Evolutionary conservation across 768 basidiomycete species (phyloP).

Genomic region (Suillus bovinus): DNA sequence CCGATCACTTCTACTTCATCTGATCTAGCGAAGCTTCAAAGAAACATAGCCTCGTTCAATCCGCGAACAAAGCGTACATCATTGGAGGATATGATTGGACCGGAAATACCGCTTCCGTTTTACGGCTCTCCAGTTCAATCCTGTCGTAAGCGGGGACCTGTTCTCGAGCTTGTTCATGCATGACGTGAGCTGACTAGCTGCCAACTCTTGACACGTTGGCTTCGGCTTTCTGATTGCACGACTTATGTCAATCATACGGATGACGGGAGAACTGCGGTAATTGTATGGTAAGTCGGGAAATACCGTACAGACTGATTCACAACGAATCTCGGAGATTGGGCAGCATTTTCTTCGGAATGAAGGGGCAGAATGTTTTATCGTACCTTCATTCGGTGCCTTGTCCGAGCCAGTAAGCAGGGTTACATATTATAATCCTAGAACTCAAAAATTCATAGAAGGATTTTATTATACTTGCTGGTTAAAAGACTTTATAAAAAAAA

Average conservation of each 20-base stretch:
- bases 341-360: too few relatives aligned
- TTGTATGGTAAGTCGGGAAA: too few relatives aligned
- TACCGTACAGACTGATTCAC: constrained; percentile 4
- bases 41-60: constrained; percentile 13
- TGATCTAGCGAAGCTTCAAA: constrained; percentile 19
- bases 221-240: too few relatives aligned
- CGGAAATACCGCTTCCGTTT: constrained; percentile 15
- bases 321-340: constrained; percentile 7
- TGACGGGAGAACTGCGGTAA: too few relatives aligned
- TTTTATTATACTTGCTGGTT: not conserved
- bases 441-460: not conserved
- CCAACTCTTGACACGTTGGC: not conserved
- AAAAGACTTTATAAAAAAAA: not conserved
- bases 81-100: constrained; percentile 32
- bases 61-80: constrained; percentile 20
- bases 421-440: not conserved
- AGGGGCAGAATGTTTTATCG: too few relatives aligned
- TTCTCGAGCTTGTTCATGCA: constrained; percentile 33
- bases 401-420: too few relatives aligned
- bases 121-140: constrained; percentile 20
- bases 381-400: too few relatives aligned
- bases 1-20: too few relatives aligned
- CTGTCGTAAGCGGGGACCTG: constrained; percentile 18
- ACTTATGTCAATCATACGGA: too few relatives aligned
- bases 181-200: constrained; percentile 12